A percentile compares a stretch with the other conserved stretches of the same genome.
Evolutionary conservation across 2,329 filamentous ascomycete genomes (phyloP).

Genomic region (Nigrograna mackinnonii): DNA sequence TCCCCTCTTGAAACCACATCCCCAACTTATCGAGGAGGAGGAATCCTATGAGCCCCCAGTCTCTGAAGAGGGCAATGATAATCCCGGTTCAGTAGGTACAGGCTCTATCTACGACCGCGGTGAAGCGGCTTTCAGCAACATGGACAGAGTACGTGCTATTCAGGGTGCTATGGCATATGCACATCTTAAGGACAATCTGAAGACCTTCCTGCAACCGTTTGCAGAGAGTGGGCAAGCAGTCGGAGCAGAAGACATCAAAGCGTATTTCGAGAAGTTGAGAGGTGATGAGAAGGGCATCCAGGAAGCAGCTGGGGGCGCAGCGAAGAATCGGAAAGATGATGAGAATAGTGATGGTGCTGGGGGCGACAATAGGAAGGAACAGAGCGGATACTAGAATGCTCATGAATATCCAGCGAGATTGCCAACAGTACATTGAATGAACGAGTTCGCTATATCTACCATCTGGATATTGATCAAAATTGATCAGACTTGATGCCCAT

Average conservation of each 20-base stretch:
- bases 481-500: too few relatives aligned
- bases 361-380: constrained; percentile 37
- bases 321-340: constrained; percentile 27
- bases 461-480: too few relatives aligned
- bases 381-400: constrained; percentile 48
- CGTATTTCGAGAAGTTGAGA: constrained; percentile 90
- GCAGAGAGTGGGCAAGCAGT: constrained; percentile 88
- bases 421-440: too few relatives aligned
- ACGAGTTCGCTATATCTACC: too few relatives aligned
- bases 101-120: constrained; percentile 87
- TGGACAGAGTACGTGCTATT: constrained; percentile 91
- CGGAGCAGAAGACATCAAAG: constrained; percentile 93
- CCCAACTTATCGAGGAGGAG: constrained; percentile 90
- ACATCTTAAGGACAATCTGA: constrained; percentile 93
- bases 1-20: constrained; percentile 68
- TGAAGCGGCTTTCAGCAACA: constrained; percentile 86
- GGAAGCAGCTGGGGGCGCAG: constrained; percentile 35
- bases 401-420: too few relatives aligned
- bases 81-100: constrained; percentile 65
- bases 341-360: constrained; percentile 26
- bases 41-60: constrained; percentile 91
- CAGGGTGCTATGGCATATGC: constrained; percentile 98
- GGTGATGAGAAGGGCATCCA: constrained; percentile 78
- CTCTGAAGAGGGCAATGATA: constrained; percentile 60
- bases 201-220: constrained; percentile 90